Base-by-base conservation (phyloP, 108 stramenopile species). In the Skeletonema tropicum region DNA sequence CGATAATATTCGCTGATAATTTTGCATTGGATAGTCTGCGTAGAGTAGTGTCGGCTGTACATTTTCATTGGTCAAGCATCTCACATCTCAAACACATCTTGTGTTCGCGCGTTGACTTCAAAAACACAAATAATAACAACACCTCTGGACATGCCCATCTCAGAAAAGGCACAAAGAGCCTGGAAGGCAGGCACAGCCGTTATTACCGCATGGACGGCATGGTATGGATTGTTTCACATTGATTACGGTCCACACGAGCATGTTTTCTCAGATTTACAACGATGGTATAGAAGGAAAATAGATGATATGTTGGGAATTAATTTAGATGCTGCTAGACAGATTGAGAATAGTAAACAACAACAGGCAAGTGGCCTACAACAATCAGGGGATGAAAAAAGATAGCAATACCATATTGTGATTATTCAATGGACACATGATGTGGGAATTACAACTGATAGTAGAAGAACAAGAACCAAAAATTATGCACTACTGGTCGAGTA, bases 181-280 rank as follows among this genome's bases (percentile, higher is more conserved):
- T 80, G 79, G 81, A 82, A 82, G 30, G 59, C 81, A 32, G 81
- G 76, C 12, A 82, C 81, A 4, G 81, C 76, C 2, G 76, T 82
- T 4, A 17, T 74, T 19, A 82, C 81, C 29, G 41, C 74, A 29
- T 71, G 42, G 60, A 82, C 81, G 36, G 71, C 76, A 48, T 82
- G 65, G 57, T 77, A 82, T 39, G 70, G 70, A 33, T 52, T 82
- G 62, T 82, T 82, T 42, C 60, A 74, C 33, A 64, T 82, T 31
- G 81, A 82, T 65, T 82, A 82, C 61, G 81, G 81, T 66, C 58
- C 68, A 25, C 42, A 74, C 39, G 71, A 77, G 15, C 81, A 82
- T 48, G 70, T 71, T 5, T 82, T 82, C 61, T 73, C 81, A 15
- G 71, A 73, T 3, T 60, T 82, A 35, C 81, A 82, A 74, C 30